Conservation (phyloP, 176 grass and related monocot genomes). For the Leersia perrieri region DNA sequence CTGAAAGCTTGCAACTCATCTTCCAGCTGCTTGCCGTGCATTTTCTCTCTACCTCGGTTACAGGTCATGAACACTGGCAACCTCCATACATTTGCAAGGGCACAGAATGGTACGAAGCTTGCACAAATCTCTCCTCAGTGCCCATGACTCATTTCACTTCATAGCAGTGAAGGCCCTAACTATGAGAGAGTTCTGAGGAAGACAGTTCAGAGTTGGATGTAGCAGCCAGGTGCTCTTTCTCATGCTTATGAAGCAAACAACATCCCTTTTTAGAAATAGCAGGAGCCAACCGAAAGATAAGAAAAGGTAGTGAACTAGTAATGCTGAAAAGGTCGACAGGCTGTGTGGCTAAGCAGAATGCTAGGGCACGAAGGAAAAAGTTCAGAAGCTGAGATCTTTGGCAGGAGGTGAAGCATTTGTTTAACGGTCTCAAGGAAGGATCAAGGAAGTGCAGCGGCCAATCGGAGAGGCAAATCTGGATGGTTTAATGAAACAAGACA, state of each 20-base stretch:
- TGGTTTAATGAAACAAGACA: slow-evolving; percentile 38
- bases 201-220: slow-evolving; percentile 18
- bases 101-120: slow-evolving; percentile 16
- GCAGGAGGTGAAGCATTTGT: slow-evolving; percentile 50
- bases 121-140: slow-evolving; percentile 29
- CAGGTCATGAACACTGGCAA: slow-evolving; percentile 20
- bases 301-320: slow-evolving; percentile 20
- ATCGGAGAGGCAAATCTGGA: slow-evolving; percentile 48
- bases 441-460: slow-evolving; percentile 48
- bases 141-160: slow-evolving; percentile 46
- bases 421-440: slow-evolving; percentile 45
- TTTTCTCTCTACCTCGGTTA: slow-evolving; percentile 36
- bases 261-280: slow-evolving; percentile 48
- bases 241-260: slow-evolving; percentile 25
- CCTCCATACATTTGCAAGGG: slow-evolving; percentile 21
- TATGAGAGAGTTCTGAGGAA: neutral
- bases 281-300: slow-evolving; percentile 44
- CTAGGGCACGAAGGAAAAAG: slow-evolving; percentile 25
- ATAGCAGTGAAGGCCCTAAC: slow-evolving; percentile 3
- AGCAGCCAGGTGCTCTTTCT: slow-evolving; percentile 2
- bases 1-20: slow-evolving; percentile 32
- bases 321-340: slow-evolving; percentile 45
- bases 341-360: slow-evolving; percentile 42
- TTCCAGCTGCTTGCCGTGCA: slow-evolving; percentile 35
- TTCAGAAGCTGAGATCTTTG: slow-evolving; percentile 35